Percentiles rank a stretch among this genome's conserved stretches.
phyloP scores from a whole-genome alignment of 495 filamentous ascomycete genomes.

The Podospora sp. region DNA sequence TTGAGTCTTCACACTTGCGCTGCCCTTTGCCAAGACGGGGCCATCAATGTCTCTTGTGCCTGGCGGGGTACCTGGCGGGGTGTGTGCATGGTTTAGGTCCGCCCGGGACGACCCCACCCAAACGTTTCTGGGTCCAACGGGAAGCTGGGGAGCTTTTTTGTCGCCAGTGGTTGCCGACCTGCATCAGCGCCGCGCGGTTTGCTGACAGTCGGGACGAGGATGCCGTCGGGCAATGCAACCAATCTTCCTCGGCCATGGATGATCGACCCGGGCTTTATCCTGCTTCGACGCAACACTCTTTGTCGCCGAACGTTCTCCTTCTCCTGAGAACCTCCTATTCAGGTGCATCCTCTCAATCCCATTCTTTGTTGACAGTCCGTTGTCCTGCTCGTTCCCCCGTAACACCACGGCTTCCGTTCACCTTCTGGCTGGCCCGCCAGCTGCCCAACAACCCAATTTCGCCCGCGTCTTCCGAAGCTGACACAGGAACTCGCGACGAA shows the following conservation, averaged over 20 bases:
- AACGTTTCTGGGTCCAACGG: background rate
- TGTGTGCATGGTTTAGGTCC: background rate
- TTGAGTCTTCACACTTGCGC: background rate
- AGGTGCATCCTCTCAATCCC: background rate
- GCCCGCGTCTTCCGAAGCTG: background rate
- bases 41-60: background rate
- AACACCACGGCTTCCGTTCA: background rate
- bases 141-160: background rate
- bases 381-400: background rate
- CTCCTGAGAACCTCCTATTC: background rate
- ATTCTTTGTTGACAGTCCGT: background rate
- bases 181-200: background rate
- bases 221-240: slow-evolving; percentile 6
- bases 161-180: slow-evolving; percentile 1
- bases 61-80: background rate
- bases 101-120: background rate
- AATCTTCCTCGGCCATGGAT: background rate
- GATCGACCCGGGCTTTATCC: background rate
- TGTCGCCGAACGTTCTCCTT: background rate
- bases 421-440: background rate
- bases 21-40: background rate
- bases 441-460: background rate
- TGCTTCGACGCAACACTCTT: background rate
- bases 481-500: background rate
- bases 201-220: background rate